Base-by-base conservation (phyloP, 441 rosid genomes). In the Erodium chrysanthum region DNA sequence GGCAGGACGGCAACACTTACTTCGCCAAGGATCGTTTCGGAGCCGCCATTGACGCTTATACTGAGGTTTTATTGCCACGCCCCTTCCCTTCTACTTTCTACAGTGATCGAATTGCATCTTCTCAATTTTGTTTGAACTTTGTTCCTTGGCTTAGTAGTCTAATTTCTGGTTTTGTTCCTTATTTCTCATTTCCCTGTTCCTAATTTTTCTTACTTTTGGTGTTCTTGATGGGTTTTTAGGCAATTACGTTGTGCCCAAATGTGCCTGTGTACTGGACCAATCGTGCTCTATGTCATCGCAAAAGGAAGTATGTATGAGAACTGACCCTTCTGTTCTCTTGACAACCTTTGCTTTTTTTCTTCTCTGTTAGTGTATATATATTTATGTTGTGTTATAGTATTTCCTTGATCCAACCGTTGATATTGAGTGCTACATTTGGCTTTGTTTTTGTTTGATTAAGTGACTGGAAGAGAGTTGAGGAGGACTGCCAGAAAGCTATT, bases 31-130 rank as follows among this genome's bases (percentile, higher is more conserved):
- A 73, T 27, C 96, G 97, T 17, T 88, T 84, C 64, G 96, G 87
- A n/a, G 97, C 97, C 14, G 98, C 98, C 60, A 88, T 93, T 42
- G 98, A 93, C 65, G 97, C 97, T 33, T 93, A 91, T 37, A 93
- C 97, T 0, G 98, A 84, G 95, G 98, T 93, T 29, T 22, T 31
- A n/a, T 40, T 5, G 40, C 40, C 40, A 33, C 6, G 0, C 6
- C 40, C 7, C 5, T 33, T 7, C 9, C 9, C 0, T 33, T 33
- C 40, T 33, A 33, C 40, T 33, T 5, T 33, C 5, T 31, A 31
- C 35, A 31, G 5, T 31, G 35, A 31, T 1, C 4, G 35, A 31
- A 31, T 33, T 9, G 40, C 40, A 0, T 0, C 6, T 5, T 33
- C 0, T 33, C 0, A 33, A 0, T 33, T 7, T 33, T 33, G 40